Conservation (phyloP, 768 basidiomycete genomes). For the Tulasnella sp. region DNA sequence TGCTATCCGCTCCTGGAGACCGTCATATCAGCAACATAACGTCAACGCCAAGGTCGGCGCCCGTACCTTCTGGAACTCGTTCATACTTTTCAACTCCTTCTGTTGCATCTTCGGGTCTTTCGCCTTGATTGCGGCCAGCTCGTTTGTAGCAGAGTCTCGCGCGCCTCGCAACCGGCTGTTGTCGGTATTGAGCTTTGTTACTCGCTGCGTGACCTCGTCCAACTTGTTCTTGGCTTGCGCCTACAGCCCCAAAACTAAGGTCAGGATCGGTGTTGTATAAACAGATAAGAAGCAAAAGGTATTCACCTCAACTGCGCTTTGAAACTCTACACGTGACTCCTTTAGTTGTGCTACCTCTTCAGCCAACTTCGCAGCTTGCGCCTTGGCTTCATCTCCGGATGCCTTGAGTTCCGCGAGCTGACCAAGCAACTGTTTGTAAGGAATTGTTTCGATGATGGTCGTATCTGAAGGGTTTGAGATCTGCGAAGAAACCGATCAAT, state of each 20-base stretch:
- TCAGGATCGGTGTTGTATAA: no score
- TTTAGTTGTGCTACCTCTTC: constrained; percentile 22
- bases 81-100: constrained; percentile 38
- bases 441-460: constrained; percentile 36
- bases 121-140: constrained; percentile 52
- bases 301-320: constrained; percentile 18
- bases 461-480: constrained; percentile 31
- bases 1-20: constrained; percentile 54
- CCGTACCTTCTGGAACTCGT: constrained; percentile 38
- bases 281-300: no score
- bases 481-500: constrained; percentile 10
- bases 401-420: constrained; percentile 42
- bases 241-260: no score
- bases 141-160: constrained; percentile 55
- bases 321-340: constrained; percentile 20
- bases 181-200: constrained; percentile 57
- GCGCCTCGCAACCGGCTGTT: constrained; percentile 57
- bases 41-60: no score
- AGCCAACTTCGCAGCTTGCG: constrained; percentile 27
- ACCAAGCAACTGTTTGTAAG: constrained; percentile 48
- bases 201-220: constrained; percentile 52
- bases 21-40: not conserved
- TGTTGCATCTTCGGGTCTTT: constrained; percentile 34
- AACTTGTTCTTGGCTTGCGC: constrained; percentile 37
- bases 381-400: constrained; percentile 33